phyloP scores from a whole-genome alignment of 2,329 filamentous ascomycete genomes.

The Aureobasidium mangrovei region DNA sequence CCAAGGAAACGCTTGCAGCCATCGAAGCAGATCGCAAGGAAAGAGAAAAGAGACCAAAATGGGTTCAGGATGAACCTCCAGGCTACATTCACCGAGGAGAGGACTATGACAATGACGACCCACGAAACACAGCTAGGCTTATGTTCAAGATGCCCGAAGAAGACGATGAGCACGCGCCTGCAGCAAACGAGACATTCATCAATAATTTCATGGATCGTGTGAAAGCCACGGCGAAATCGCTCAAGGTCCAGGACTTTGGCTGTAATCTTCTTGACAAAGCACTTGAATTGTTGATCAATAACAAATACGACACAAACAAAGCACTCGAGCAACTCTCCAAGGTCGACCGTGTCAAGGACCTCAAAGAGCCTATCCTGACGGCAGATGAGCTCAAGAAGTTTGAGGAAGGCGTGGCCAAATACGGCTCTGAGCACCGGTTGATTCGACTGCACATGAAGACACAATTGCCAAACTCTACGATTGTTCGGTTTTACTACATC shows the following conservation, averaged over 20 bases:
- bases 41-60: constrained; percentile 77
- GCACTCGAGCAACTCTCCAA: constrained; percentile 63
- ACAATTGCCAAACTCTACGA: constrained; percentile 59
- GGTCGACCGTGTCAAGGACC: constrained; percentile 57
- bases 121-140: constrained; percentile 63
- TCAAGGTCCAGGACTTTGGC: constrained; percentile 65
- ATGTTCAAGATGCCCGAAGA: constrained; percentile 61
- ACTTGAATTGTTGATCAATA: constrained; percentile 60
- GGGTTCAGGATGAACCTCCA: constrained; percentile 82
- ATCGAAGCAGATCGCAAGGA: constrained; percentile 74
- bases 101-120: constrained; percentile 63
- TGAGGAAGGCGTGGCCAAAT: constrained; percentile 82
- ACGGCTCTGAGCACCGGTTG: constrained; percentile 77
- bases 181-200: constrained; percentile 50
- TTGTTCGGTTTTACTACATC: constrained; percentile 90
- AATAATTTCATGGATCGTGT: constrained; percentile 69
- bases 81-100: constrained; percentile 81
- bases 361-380: constrained; percentile 77
- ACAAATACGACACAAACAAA: constrained; percentile 61
- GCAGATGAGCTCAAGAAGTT: constrained; percentile 79
- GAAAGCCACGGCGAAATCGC: constrained; percentile 52
- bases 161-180: constrained; percentile 18
- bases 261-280: constrained; percentile 87
- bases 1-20: constrained; percentile 70
- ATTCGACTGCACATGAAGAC: constrained; percentile 82